A percentile compares a stretch with the other conserved stretches of the same genome.
Evolutionary conservation across 2,329 filamentous ascomycete genomes (phyloP).

Genomic region (Fusarium sublunatum): DNA sequence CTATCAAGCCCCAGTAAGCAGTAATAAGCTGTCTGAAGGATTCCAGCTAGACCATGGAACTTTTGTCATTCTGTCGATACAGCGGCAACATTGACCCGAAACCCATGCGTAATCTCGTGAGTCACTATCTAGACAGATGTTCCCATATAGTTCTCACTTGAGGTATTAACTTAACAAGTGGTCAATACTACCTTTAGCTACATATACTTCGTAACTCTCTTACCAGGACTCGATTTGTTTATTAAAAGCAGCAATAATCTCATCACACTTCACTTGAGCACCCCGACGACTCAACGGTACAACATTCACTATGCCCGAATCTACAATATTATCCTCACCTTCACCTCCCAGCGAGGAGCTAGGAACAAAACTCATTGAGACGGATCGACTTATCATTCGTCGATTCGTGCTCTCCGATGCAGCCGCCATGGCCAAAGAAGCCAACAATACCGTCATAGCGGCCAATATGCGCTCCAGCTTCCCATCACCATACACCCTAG

Average conservation of each 20-base stretch:
- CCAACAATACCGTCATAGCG: conserved; percentile 54
- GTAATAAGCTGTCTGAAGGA: conserved; percentile 15
- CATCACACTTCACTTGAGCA: neutral
- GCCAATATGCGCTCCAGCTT: conserved; percentile 58
- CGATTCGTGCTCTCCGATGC: conserved; percentile 55
- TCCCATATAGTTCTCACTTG: too few relatives aligned
- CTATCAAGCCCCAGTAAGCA: neutral
- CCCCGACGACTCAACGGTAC: neutral
- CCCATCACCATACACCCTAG: conserved; percentile 58
- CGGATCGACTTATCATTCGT: conserved; percentile 55
- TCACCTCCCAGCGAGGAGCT: conserved; percentile 44
- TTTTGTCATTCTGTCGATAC: conserved; percentile 15
- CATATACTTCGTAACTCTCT: neutral
- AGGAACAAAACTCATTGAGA: conserved; percentile 49
- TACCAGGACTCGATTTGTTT: neutral
- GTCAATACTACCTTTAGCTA: too few relatives aligned
- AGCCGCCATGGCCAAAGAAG: conserved; percentile 48
- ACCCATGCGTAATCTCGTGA: conserved; percentile 7
- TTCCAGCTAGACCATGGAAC: conserved; percentile 18
- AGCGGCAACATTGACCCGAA: neutral
- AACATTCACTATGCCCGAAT: conserved; percentile 25
- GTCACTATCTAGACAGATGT: conserved; percentile 1
- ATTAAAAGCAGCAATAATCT: neutral
- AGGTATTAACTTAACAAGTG: too few relatives aligned
- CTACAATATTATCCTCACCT: conserved; percentile 37